These are phyloP conservation scores for Conticribra guillardii DNA, from an alignment of 108 stramenopile genomes.

Conservation along the genomic window DNA sequence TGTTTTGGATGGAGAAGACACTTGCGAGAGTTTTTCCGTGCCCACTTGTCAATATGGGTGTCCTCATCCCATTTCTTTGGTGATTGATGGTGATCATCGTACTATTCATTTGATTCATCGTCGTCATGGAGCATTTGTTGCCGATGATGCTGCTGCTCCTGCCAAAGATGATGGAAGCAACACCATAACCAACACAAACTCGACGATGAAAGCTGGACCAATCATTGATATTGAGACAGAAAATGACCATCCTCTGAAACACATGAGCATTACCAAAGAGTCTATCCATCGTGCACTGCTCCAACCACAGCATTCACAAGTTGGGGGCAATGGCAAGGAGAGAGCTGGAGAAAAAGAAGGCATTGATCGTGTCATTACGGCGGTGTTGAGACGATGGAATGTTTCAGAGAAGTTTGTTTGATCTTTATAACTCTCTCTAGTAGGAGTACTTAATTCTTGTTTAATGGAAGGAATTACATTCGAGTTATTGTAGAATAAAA, in stretches of 20 bases:
- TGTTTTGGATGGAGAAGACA: slow-evolving; percentile 48
- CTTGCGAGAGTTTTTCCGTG: slow-evolving; percentile 35
- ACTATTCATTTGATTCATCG: slow-evolving; percentile 31
- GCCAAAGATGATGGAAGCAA: background rate
- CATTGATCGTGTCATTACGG: slow-evolving; percentile 42
- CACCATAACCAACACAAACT: background rate
- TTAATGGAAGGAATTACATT: no score
- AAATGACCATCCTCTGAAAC: background rate
- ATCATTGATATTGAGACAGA: background rate
- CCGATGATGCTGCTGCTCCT: background rate
- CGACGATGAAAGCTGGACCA: no score
- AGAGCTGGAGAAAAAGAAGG: slow-evolving; percentile 6
- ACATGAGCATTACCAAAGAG: background rate
- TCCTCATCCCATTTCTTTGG: slow-evolving; percentile 17
- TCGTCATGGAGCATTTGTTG: background rate
- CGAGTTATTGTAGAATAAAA: no score
- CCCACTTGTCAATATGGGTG: slow-evolving; percentile 32
- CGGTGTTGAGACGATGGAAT: slow-evolving; percentile 46
- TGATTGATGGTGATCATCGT: slow-evolving; percentile 32
- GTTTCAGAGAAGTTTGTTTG: slow-evolving; percentile 13
- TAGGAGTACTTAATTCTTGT: no score
- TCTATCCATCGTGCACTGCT: slow-evolving; percentile 20
- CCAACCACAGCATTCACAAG: slow-evolving; percentile 12
- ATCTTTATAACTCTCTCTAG: no score
- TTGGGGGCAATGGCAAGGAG: background rate